Base-by-base conservation (phyloP, 2,329 filamentous ascomycete genomes). In the Fusarium sarcochroum region DNA sequence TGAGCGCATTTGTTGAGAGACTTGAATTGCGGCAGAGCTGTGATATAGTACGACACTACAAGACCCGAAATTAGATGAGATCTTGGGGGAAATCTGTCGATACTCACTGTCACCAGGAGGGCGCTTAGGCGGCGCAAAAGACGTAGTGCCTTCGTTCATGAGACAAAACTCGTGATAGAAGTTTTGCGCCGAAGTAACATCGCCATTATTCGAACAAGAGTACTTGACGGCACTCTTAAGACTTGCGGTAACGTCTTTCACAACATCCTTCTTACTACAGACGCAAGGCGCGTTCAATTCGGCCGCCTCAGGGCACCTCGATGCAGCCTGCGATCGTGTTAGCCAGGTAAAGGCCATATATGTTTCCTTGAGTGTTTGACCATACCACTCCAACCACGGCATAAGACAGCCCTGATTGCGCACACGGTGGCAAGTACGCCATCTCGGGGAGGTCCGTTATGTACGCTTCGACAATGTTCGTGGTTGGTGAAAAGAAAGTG, bases 11-110 rank as follows among this genome's bases (percentile, higher is more conserved):
- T 70, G 0, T 79, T 79, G 1, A 88, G 76, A 0, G 80, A 78
- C 41, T 77, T 80, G 62, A 77, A 88, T 58, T 83, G 76, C 1
- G 83, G 77, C 27, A 88, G 73, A 14, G 82, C 86, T 2, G 85
- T 86, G 58, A 88, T 83, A 59, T 86, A 84, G 69, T 87, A 88
- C 1, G 84, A 80, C 81, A 88, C 82, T 84, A 7, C 14, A 18
- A 25, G 17, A 8, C 7, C 1, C 20, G 27, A 37, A 18, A 59
- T 70, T 40, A 69, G 58, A 6, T 37, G 0, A 13, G 6, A 6
- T 8, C 23, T n/a, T 15, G 7, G 2, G 15, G 10, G 0, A 3
- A 13, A 30, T 6, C 13, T 7, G 5, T 8, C 1, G 17, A 15
- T 20, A 80, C 83, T 63, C 69, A 86, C 83, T 85, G 62, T 86